phyloP scores from a whole-genome alignment of 2,329 filamentous ascomycete genomes.

The Cercospora sp. region DNA sequence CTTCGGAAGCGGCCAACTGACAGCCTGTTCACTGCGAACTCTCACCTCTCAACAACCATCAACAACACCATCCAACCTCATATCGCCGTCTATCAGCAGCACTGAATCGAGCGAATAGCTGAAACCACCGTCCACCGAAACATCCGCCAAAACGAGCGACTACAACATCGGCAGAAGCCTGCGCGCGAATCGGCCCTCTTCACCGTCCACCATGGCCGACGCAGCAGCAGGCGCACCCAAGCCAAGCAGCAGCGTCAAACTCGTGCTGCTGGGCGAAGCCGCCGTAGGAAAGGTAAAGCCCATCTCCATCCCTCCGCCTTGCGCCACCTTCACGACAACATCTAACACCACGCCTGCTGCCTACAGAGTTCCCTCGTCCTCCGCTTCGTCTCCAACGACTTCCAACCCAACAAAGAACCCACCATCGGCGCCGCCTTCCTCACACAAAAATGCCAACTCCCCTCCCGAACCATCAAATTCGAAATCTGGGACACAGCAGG shows the following conservation, averaged over 20 bases:
- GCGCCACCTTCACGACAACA: not conserved
- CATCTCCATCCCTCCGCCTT: not conserved
- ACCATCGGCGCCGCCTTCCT: slow-evolving; percentile 98
- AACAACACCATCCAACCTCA: not conserved
- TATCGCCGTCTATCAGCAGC: not conserved
- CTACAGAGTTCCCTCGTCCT: slow-evolving; percentile 88
- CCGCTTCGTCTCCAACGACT: slow-evolving; percentile 99
- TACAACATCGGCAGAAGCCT: slow-evolving; percentile 35
- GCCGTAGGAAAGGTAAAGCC: slow-evolving; percentile 88
- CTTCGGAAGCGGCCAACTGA: slow-evolving; percentile 1
- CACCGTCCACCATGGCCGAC: slow-evolving; percentile 22
- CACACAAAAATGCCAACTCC: slow-evolving; percentile 97
- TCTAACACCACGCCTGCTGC: slow-evolving; percentile 19
- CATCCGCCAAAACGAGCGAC: slow-evolving; percentile 30
- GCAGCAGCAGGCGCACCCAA: slow-evolving; percentile 61
- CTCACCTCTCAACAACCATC: not conserved
- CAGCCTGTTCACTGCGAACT: not conserved
- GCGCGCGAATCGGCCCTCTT: slow-evolving; percentile 30
- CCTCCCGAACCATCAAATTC: slow-evolving; percentile 71
- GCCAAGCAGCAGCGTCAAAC: slow-evolving; percentile 99
- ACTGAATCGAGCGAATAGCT: not conserved
- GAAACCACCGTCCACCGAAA: not conserved
- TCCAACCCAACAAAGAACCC: slow-evolving; percentile 99
- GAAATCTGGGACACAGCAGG: slow-evolving; percentile 96
- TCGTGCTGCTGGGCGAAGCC: slow-evolving; percentile 94